Evolutionary conservation across 345 rosid genomes (phyloP), one percentile per base, ranked within the genome.

Genomic region (Rhodomyrtus tomentosa): DNA sequence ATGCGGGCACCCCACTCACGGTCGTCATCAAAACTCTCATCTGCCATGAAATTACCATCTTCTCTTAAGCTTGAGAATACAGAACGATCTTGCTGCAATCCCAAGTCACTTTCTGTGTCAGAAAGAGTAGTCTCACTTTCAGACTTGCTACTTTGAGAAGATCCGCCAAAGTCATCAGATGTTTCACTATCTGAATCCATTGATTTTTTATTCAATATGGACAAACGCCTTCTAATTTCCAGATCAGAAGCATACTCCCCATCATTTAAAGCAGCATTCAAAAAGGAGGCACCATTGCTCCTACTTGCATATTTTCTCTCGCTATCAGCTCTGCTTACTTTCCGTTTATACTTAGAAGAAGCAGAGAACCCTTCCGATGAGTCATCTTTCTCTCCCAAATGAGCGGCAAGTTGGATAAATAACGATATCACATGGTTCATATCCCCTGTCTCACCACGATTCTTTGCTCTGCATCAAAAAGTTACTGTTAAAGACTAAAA

Each of bases 1-100:
- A 98, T 98, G 84, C 99, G 99, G 54, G 99, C 99, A 89, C 99
- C 99, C 99, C 99, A 98, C 89, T 98, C 99, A 82, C 99, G 99
- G 82, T 98, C 99, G 86, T 95, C 99, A 21, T 93, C 95, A 56
- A 90, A 88, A 83, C 91, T 86, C 82, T 93, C 98, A 55, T 93
- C 96, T 22, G 88, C 91, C 83, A 89, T 83, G 84, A 89, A 87
- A 90, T 87, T 93, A 88, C 93, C 91, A 86, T 89, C 93, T 79
- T 89, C 91, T 84, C 94, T 93, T 56, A 92, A 90, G 82, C 93
- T 93, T 49, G 92, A 90, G 81, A 92, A 96, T 79, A 88, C 88
- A 84, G 89, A 84, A n/a, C 90, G 93, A 84, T 92, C 96, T 87
- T 95, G 88, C 87, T 83, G 89, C 87, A 92, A 90, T 86, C 93